Base-by-base conservation (phyloP, 2,329 filamentous ascomycete genomes). In the Penicillium corylophilum region DNA sequence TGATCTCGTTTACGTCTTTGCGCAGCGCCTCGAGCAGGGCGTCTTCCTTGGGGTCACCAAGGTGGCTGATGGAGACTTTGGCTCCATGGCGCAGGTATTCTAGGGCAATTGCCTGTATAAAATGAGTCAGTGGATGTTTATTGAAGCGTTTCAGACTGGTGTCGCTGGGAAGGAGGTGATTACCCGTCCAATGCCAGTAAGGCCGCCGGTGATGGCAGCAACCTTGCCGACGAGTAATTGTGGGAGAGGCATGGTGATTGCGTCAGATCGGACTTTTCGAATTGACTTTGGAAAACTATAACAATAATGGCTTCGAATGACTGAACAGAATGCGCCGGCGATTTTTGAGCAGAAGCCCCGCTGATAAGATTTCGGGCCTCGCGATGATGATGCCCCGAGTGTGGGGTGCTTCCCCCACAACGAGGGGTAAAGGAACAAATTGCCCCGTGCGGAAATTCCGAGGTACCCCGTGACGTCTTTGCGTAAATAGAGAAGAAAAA, bases 191-290 rank as follows among this genome's bases (percentile, higher is more conserved):
- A 95, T 95, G 49, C 90, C 90, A 1, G 90, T 95, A 3, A 87
- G 87, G 51, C 89, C 90, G 58, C 91, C 90, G 0, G 90, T 95
- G 64, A 96, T 90, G 68, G 90, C 88, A 72, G 89, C 89, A 12
- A 86, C 87, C 73, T 95, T 95, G 70, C 82, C 84, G 48, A 75
- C 68, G 51, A 95, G 83, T 61, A 94, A 80, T 59, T 67, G 65
- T 56, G 70, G 65, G 6, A 65, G 56, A 46, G 67, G 56, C 69
- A 71, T 71, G 45, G 38, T 51, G 41, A 23, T 44, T 18, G 9
- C 20, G 1, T 5, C 4, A 10, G 16, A 12, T 12, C 10, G 28
- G 13, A 9, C n/a, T 4, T 18, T 12, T 16, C 4, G 8, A 36
- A 36, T 10, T 35, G 33, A 18, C 4, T n/a, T 7, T 9, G 9